These are phyloP conservation scores for Aspergillus sp. DNA, from an alignment of 2,329 filamentous ascomycete genomes.

Conservation along the genomic window DNA sequence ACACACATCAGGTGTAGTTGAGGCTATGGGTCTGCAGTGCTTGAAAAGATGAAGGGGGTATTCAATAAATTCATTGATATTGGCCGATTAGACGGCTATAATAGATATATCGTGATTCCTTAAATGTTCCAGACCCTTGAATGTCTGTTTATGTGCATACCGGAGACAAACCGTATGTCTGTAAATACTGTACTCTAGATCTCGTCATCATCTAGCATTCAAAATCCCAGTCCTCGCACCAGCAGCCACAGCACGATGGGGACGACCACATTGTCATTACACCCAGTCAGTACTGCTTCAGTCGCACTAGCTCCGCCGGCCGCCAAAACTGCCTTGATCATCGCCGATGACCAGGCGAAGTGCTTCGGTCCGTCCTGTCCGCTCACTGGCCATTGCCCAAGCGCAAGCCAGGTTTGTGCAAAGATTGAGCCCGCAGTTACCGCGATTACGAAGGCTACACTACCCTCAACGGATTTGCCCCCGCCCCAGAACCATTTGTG, in stretches of 20 bases:
- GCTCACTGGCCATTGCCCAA: slow-evolving; percentile 66
- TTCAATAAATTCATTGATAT: no score
- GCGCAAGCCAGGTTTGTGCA: slow-evolving; percentile 70
- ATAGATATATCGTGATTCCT: no score
- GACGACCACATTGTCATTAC: slow-evolving; percentile 97
- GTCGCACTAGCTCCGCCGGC: slow-evolving; percentile 82
- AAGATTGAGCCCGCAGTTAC: slow-evolving; percentile 72
- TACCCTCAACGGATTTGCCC: slow-evolving; percentile 90
- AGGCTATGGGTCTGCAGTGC: no score
- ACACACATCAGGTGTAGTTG: no score
- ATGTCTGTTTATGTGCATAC: no score
- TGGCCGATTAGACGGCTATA: no score
- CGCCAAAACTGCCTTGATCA: slow-evolving; percentile 66
- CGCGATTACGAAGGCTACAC: slow-evolving; percentile 73
- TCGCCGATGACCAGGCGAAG: slow-evolving; percentile 33
- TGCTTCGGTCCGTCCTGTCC: slow-evolving; percentile 14
- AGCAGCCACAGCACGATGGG: slow-evolving; percentile 90
- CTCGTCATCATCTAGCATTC: slow-evolving; percentile 8
- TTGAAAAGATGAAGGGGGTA: no score
- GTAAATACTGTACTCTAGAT: no score
- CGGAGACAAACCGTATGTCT: no score
- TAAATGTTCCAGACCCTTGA: no score
- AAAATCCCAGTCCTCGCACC: slow-evolving; percentile 68
- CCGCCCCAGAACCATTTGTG: slow-evolving; percentile 96
- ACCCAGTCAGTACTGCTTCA: slow-evolving; percentile 91